These are phyloP conservation scores for Colletotrichum cuscutae DNA, from an alignment of 2,329 filamentous ascomycete genomes.

Conservation along the genomic window DNA sequence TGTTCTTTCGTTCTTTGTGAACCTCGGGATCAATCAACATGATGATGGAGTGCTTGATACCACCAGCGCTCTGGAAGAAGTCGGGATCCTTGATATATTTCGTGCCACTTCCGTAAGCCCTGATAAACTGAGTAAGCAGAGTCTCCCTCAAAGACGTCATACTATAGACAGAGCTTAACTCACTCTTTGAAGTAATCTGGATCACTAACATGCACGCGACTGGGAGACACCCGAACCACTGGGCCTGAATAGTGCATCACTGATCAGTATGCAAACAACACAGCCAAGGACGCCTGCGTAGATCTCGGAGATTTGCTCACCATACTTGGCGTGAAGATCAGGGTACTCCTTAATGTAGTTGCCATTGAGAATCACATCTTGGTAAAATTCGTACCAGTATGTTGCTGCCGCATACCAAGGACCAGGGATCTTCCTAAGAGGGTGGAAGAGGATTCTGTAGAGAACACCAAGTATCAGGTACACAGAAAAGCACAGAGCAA, in stretches of 20 bases:
- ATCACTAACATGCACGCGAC: not conserved
- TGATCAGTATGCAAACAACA: not conserved
- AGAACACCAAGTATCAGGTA: not conserved
- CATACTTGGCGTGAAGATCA: conserved; percentile 10
- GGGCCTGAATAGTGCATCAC: not conserved
- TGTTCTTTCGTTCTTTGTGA: conserved; percentile 8
- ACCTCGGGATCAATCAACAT: conserved; percentile 21
- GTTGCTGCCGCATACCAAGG: conserved; percentile 1
- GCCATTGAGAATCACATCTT: conserved; percentile 21
- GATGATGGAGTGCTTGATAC: conserved; percentile 24
- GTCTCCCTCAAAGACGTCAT: no score
- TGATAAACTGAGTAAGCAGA: not conserved
- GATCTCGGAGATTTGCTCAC: not conserved
- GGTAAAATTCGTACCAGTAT: conserved; percentile 42
- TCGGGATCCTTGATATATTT: not conserved
- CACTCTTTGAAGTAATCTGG: not conserved
- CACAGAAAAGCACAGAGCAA: not conserved
- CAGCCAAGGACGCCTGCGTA: not conserved
- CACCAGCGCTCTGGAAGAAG: conserved; percentile 15
- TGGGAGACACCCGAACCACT: not conserved
- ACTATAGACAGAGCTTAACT: not conserved
- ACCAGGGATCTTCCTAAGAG: not conserved
- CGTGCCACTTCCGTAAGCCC: not conserved
- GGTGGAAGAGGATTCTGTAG: not conserved
- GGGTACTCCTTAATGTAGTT: conserved; percentile 19